Conservation (phyloP, 345 rosid species). For the Salix exigua region DNA sequence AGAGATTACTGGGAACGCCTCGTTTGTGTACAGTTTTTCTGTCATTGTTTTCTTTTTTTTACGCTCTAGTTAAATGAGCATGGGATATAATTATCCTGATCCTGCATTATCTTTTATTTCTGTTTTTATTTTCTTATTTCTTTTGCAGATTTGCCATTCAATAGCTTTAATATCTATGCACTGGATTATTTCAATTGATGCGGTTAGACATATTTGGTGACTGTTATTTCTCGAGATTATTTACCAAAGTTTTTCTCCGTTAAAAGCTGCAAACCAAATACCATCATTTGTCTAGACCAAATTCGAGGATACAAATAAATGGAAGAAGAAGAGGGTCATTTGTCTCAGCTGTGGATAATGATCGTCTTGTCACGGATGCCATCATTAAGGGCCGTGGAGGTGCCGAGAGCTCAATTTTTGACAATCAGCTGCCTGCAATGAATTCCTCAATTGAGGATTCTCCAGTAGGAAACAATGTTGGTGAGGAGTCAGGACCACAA, state of each 20-base stretch:
- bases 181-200: neutral
- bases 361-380: slow-evolving; percentile 27
- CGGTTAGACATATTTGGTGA: slow-evolving; percentile 5
- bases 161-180: neutral
- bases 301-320: slow-evolving; percentile 15
- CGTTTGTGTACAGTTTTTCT: neutral
- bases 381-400: slow-evolving; percentile 22
- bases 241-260: slow-evolving; percentile 12
- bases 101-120: neutral
- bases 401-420: slow-evolving; percentile 19
- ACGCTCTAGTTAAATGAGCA: neutral
- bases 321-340: slow-evolving; percentile 26
- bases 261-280: slow-evolving; percentile 30
- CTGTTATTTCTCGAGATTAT: slow-evolving; percentile 5
- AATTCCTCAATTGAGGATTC: slow-evolving; percentile 21
- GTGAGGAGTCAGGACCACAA: slow-evolving; percentile 14
- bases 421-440: slow-evolving; percentile 14
- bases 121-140: neutral
- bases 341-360: slow-evolving; percentile 42
- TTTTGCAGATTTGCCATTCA: neutral
- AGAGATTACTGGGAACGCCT: neutral
- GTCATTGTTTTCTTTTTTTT: neutral
- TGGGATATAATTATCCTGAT: neutral
- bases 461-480: slow-evolving; percentile 5
- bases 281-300: slow-evolving; percentile 25